Conservation (phyloP, 1,284 basidiomycete species). For the Grifola frondosa region DNA sequence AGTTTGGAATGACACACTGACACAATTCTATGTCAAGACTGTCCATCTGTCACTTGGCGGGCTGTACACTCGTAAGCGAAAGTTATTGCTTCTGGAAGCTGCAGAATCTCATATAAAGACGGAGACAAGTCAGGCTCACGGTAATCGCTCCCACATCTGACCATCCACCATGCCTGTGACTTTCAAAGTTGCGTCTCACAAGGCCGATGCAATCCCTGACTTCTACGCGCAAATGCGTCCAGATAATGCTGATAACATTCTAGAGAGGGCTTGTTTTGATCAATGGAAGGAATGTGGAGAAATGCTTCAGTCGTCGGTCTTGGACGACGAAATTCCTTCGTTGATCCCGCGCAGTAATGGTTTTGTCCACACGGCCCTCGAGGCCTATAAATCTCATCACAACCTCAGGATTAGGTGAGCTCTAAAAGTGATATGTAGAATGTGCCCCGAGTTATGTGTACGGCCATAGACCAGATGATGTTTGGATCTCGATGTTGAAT, state of each 20-base stretch:
- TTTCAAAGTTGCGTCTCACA: conserved; percentile 8
- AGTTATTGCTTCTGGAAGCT: no score
- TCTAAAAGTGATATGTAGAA: background rate
- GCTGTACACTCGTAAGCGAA: no score
- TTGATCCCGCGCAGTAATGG: conserved; percentile 23
- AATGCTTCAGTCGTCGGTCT: conserved; percentile 18
- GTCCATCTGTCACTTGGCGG: no score
- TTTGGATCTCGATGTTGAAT: conserved; percentile 45
- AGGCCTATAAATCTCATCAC: conserved; percentile 41
- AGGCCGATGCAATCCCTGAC: background rate
- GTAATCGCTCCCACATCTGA: no score
- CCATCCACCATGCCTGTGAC: conserved; percentile 19
- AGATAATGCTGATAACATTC: background rate
- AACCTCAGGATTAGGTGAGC: conserved; percentile 25
- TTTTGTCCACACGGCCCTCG: conserved; percentile 36
- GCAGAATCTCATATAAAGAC: no score
- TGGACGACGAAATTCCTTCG: background rate
- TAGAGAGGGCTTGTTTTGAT: conserved; percentile 1
- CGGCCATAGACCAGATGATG: conserved; percentile 40
- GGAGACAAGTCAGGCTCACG: no score
- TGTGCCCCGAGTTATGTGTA: background rate
- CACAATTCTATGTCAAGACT: no score
- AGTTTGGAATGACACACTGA: no score
- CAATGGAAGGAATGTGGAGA: conserved; percentile 6
- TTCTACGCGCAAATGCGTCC: background rate